Percentiles rank a stretch among this genome's conserved stretches.
These are phyloP conservation scores for Mycena maculata DNA, from an alignment of 768 basidiomycete species.

Conservation along the genomic window DNA sequence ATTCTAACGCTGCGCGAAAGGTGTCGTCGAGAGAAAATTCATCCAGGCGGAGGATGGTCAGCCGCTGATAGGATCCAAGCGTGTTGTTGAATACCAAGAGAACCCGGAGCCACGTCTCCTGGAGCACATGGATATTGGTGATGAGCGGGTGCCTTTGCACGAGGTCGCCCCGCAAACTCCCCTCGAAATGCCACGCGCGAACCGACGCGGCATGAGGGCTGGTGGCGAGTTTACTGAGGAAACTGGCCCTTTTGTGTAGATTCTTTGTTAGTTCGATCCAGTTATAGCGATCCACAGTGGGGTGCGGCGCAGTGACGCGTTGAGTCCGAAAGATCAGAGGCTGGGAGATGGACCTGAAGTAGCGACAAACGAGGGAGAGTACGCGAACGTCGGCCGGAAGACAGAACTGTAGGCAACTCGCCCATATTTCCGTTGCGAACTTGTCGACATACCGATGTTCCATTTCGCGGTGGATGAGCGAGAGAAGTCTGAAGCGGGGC, in stretches of 20 bases:
- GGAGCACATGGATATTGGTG: neutral
- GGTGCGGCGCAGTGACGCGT: neutral
- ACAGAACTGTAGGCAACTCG: neutral
- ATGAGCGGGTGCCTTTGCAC: neutral
- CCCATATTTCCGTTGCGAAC: neutral
- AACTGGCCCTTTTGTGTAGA: neutral
- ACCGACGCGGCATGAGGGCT: neutral
- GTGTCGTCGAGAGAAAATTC: neutral
- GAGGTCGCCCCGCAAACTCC: too few species aligned
- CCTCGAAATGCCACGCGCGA: neutral
- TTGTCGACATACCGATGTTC: constrained; percentile 1
- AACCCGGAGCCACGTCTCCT: neutral
- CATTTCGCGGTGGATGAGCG: too few species aligned
- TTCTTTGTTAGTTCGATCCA: neutral
- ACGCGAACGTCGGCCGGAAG: neutral
- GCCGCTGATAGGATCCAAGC: neutral
- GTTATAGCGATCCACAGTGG: too few species aligned
- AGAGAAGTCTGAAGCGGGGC: too few species aligned
- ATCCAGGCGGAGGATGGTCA: neutral
- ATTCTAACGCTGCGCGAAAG: neutral
- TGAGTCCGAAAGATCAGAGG: neutral
- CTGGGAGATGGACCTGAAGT: neutral
- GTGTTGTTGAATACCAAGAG: neutral
- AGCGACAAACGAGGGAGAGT: neutral
- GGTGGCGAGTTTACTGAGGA: neutral